These are phyloP conservation scores for Talaromyces sp. DNA, from an alignment of 2,329 filamentous ascomycete genomes.

Conservation along the genomic window DNA sequence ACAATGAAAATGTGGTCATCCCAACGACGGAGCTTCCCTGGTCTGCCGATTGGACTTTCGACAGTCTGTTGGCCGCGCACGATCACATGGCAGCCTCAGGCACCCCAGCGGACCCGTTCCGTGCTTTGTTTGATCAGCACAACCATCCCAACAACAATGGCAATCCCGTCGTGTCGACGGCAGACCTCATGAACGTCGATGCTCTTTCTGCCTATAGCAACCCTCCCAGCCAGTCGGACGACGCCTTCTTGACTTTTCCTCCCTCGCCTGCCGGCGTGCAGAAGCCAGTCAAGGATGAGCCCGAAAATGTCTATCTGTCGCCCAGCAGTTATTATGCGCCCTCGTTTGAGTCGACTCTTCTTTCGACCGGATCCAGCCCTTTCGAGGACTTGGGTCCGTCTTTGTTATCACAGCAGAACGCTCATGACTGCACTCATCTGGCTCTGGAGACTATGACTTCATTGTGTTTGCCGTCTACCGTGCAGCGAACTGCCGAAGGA, in stretches of 20 bases:
- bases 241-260: slow-evolving; percentile 11
- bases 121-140: slow-evolving; percentile 6
- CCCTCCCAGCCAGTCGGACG: slow-evolving; percentile 10
- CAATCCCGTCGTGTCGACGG: background rate
- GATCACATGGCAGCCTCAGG: slow-evolving; percentile 7
- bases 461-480: slow-evolving; percentile 17
- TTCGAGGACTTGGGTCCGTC: slow-evolving; percentile 15
- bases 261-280: slow-evolving; percentile 8
- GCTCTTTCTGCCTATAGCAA: slow-evolving; percentile 13
- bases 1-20: background rate
- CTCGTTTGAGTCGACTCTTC: slow-evolving; percentile 15
- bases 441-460: slow-evolving; percentile 17
- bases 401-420: slow-evolving; percentile 10
- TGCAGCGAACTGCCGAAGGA: slow-evolving; percentile 16
- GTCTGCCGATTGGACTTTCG: slow-evolving; percentile 17
- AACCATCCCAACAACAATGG: background rate
- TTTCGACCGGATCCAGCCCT: slow-evolving; percentile 12
- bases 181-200: slow-evolving; percentile 13
- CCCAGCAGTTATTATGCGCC: slow-evolving; percentile 17
- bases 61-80: slow-evolving; percentile 13
- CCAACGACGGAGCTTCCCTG: slow-evolving; percentile 8
- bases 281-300: slow-evolving; percentile 16
- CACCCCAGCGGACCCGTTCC: slow-evolving; percentile 4
- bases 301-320: slow-evolving; percentile 18
- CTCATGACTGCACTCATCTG: slow-evolving; percentile 19